Base-by-base conservation (phyloP, 345 rosid species). In the Syzygium aqueum region DNA sequence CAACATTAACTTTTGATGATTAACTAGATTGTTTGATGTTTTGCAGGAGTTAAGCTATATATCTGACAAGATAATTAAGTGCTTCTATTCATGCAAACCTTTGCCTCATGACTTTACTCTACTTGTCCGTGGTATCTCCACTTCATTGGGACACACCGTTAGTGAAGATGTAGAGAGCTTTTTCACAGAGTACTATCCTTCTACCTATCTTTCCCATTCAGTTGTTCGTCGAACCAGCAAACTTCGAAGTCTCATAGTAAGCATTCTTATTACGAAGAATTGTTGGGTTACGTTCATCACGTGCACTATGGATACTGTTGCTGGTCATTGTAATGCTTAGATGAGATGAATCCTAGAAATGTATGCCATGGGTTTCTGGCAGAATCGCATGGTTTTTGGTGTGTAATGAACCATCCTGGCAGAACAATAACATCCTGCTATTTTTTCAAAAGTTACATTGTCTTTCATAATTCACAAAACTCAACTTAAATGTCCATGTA, bases 111-210 rank as follows among this genome's bases (percentile, higher is more conserved):
- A 96, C 84, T 97, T 93, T 86, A 94, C 98, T 16, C 89, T 97
- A 87, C 87, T 96, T 88, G 97, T 97, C 86, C 94, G 96, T 84
- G 92, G 96, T 56, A 89, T 97, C 77, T 98, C 98, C 87, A 86
- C 90, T 54, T 86, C 92, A 37, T 46, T 93, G 33, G 95, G 93
- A 51, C 92, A 91, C 87, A 94, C 92, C 87, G 67, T 92, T 77
- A 90, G 95, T 91, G 95, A 95, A 86, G 90, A 90, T 77, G 98
- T 97, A 65, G 97, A 95, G 73, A 93, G 82, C 67, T 96, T 97
- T 89, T 97, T 97, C 92, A 92, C 93, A 53, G 97, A 96, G 87
- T 91, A 92, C 89, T 98, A 97, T 91, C 94, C 98, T 86, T 93
- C 95, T 27, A 91, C 94, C 43, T 96, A 97, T 91, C 97, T 95